Percentiles rank a stretch among this genome's conserved stretches.
These are phyloP conservation scores for Diaporthe eres DNA, from an alignment of 2,329 filamentous ascomycete genomes.

Conservation along the genomic window DNA sequence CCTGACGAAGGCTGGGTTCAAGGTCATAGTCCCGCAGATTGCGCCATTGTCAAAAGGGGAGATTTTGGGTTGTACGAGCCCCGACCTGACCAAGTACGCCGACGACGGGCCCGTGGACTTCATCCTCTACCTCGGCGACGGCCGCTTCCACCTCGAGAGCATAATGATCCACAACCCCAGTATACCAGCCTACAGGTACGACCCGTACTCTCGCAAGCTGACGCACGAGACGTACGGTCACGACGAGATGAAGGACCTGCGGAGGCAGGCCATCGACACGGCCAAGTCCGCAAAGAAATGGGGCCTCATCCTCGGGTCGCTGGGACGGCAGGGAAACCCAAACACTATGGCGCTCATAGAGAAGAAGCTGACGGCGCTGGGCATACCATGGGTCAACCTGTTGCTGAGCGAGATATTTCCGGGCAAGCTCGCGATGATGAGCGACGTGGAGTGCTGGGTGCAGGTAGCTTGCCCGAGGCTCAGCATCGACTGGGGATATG, in stretches of 20 bases:
- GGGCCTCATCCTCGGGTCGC: conserved; percentile 93
- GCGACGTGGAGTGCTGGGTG: conserved; percentile 96
- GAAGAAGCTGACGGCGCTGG: conserved; percentile 76
- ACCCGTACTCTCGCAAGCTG: conserved; percentile 93
- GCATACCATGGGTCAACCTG: conserved; percentile 86
- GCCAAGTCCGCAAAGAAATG: conserved; percentile 87
- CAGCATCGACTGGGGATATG: conserved; percentile 99
- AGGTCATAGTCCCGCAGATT: conserved; percentile 90
- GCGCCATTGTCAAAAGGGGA: conserved; percentile 93
- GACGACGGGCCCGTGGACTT: conserved; percentile 70
- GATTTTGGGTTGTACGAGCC: conserved; percentile 97
- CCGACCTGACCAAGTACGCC: conserved; percentile 56
- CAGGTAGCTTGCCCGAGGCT: conserved; percentile 97
- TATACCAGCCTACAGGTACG: conserved; percentile 94
- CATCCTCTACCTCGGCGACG: conserved; percentile 91
- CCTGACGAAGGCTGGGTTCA: conserved; percentile 88
- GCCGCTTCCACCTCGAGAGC: conserved; percentile 95
- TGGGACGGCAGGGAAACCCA: conserved; percentile 95
- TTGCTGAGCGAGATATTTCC: conserved; percentile 97
- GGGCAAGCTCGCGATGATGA: conserved; percentile 93
- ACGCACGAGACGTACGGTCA: conserved; percentile 95
- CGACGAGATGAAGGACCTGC: conserved; percentile 87
- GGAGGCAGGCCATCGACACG: conserved; percentile 80
- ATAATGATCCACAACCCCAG: conserved; percentile 98
- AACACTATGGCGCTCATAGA: conserved; percentile 93